Evolutionary conservation across 805 yeast genomes (phyloP), one percentile per base, ranked within the genome.

Genomic region (Wickerhamiella allomyrinae): DNA sequence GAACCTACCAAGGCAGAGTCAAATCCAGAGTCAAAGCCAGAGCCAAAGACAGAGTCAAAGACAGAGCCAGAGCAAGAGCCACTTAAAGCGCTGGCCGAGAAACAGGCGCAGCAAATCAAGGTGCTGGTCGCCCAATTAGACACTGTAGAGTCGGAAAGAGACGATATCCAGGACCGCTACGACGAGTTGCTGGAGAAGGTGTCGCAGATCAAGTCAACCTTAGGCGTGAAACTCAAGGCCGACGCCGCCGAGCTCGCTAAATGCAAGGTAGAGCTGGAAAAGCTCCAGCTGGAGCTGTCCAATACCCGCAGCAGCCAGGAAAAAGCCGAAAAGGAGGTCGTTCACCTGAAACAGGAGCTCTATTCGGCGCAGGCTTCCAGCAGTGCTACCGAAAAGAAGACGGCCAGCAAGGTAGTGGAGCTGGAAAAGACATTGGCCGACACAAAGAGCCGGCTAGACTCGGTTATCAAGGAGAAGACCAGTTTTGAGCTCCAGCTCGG

Each of bases 131-230:
- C 42, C 9, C 43, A 44, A 49, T 62, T 82, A 15, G 83, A 72
- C 34, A 63, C 61, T 4, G 66, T 72, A 1, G 72, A 73, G 49
- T 71, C 67, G 14, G 65, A 62, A 37, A 57, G 70, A 19, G 68
- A 60, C 27, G 60, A 57, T 20, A 49, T 55, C 14, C 68, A 62
- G 37, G 57, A 51, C 15, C 73, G 72, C 47, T 58, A 74, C 40
- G 62, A 62, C 40, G 47, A 47, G 19, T 50, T 65, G 11, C 49
- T 61, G 21, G 65, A 57, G 27, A 58, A 61, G 39, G 59, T 65
- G 23, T 49, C 61, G 6, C 57, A 55, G 15, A 61, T 66, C 42
- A 59, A 61, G 41, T 39, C 53, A 10, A 55, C 63, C 5, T 59
- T 56, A 61, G 72, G 60, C 56, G 73, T 57, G 64, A 67, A 63